Base-by-base conservation (phyloP, 441 rosid species). In the Pelargonium citronellum region DNA sequence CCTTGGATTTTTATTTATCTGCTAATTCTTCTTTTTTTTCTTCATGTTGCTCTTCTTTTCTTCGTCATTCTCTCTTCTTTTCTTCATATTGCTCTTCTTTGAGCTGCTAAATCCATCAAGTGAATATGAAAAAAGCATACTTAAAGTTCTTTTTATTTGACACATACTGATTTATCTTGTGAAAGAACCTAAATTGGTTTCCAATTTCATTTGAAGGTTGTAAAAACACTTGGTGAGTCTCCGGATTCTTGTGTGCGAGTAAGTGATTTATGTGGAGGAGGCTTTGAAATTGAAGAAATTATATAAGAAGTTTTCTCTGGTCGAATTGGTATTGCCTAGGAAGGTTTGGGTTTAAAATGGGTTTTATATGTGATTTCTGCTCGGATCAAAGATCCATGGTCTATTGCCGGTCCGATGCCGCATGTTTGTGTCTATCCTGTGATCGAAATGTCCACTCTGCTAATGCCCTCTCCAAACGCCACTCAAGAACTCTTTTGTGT, bases 371-470 rank as follows among this genome's bases (percentile, higher is more conserved):
- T 80, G 99, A 95, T 79, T 95, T 91, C 76, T 95, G 98, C 75
- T 89, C 91, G 73, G 88, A 87, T 69, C 94, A 87, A 84, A 89
- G 92, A 83, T 87, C 98, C 11, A 82, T 87, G 79, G 96, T 95
- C 7, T 90, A 95, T 76, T 95, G 99, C 74, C 85, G 92, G 27
- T 91, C 99, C 0, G 99, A 95, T 82, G 88, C 91, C 58, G 99
- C 98, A 0, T 89, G 92, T 76, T 79, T 95, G 44, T 95, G 99
- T 75, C 86, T 95, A 61, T 89, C 98, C 3, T 95, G 99, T 74
- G 99, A 95, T 77, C 79, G 92, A 70, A 87, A 83, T 72, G 98
- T 95, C 62, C 99, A 95, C 71, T 89, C 96, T 12, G 98, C 99
- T 55, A 95, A 95, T 76, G 94, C 98, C 55, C 82, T 95, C 76